A percentile compares a stretch with the other conserved stretches of the same genome.
Conservation (phyloP, 2,329 filamentous ascomycete species). For the Aureobasidium sp. region DNA sequence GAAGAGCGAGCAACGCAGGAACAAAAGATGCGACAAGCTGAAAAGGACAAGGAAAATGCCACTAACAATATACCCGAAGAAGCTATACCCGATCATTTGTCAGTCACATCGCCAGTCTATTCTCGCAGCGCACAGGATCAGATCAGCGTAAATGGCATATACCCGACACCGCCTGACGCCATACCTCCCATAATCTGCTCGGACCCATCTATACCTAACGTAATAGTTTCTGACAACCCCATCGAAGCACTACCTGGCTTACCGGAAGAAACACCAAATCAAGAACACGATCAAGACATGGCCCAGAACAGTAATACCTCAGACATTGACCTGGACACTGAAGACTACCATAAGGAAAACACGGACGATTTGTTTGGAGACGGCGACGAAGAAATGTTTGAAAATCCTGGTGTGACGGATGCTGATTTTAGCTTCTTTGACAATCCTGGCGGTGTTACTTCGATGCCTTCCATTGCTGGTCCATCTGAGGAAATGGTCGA, state of each 20-base stretch:
- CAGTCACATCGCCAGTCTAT: slow-evolving; percentile 36
- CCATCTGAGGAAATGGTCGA: neutral
- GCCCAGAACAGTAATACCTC: slow-evolving; percentile 33
- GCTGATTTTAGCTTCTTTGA: slow-evolving; percentile 82
- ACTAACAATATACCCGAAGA: neutral
- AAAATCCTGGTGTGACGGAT: slow-evolving; percentile 69
- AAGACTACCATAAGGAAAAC: slow-evolving; percentile 29
- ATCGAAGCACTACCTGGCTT: neutral
- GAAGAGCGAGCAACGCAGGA: slow-evolving; percentile 24
- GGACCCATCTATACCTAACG: slow-evolving; percentile 24
- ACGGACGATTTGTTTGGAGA: slow-evolving; percentile 59
- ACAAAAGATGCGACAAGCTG: slow-evolving; percentile 37
- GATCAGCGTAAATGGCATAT: slow-evolving; percentile 51
- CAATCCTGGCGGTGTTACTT: slow-evolving; percentile 41
- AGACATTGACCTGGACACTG: slow-evolving; percentile 45
- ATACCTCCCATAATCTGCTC: slow-evolving; percentile 37
- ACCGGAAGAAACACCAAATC: neutral
- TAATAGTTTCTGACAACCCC: slow-evolving; percentile 25
- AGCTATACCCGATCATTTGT: slow-evolving; percentile 16
- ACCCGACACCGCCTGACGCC: slow-evolving; percentile 62
- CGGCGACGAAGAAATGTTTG: slow-evolving; percentile 62
- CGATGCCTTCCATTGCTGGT: slow-evolving; percentile 2
- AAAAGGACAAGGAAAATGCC: slow-evolving; percentile 35
- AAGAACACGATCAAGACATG: neutral
- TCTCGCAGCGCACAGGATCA: slow-evolving; percentile 14